A percentile compares a stretch with the other conserved stretches of the same genome.
phyloP scores from a whole-genome alignment of 129 eudicot species.

The Helichrysum umbraculigerum region DNA sequence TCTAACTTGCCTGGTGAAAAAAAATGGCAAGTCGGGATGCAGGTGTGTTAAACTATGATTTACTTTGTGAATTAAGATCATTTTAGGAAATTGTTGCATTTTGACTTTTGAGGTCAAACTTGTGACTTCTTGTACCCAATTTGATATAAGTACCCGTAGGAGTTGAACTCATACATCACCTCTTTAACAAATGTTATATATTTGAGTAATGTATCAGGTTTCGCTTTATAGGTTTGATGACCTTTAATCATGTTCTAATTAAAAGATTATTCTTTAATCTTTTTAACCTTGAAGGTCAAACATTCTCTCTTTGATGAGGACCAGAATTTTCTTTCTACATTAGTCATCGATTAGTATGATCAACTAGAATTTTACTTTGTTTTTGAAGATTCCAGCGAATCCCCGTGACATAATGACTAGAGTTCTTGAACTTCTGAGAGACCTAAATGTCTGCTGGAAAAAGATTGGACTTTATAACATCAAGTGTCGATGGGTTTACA shows the following conservation, averaged over 20 bases:
- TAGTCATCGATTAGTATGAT: constrained; percentile 6
- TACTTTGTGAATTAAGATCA: background rate
- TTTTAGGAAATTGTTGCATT: background rate
- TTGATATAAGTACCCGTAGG: background rate
- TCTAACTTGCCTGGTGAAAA: constrained; percentile 46
- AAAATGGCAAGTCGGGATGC: constrained; percentile 69
- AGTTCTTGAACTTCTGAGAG: constrained; percentile 67
- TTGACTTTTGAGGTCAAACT: constrained; percentile 25
- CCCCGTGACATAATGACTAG: constrained; percentile 76
- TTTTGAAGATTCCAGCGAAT: constrained; percentile 62
- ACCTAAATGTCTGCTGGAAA: constrained; percentile 83
- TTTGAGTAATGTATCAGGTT: background rate
- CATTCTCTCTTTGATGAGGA: background rate
- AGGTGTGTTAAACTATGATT: constrained; percentile 41
- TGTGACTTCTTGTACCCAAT: background rate
- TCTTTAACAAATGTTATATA: background rate
- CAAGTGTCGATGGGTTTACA: constrained; percentile 67
- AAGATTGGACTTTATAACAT: constrained; percentile 79
- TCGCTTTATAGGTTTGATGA: background rate
- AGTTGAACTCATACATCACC: background rate
- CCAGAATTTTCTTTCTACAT: background rate
- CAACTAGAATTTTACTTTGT: background rate
- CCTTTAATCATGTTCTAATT: background rate
- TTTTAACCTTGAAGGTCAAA: constrained; percentile 8
- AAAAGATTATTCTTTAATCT: constrained; percentile 7